Base-by-base conservation (phyloP, 2,329 filamentous ascomycete genomes). In the Colletotrichum simmondsii region DNA sequence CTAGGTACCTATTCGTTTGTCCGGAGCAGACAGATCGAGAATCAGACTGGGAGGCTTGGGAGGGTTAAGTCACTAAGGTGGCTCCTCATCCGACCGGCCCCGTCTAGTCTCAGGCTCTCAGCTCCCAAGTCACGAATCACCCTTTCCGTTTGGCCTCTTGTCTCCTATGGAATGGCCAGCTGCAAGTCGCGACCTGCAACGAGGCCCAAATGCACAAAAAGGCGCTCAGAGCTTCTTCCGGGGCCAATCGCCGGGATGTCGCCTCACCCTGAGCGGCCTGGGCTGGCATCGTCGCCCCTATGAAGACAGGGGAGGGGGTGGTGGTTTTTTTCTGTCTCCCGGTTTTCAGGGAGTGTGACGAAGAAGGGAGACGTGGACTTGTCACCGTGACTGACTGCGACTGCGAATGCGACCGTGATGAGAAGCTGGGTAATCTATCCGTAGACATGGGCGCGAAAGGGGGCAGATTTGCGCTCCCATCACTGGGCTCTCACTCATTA, bases 151-250 rank as follows among this genome's bases (percentile, higher is more conserved):
- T 65, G 63, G 63, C 35, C 63, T 32, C 30, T n/a, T 30, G 58
- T 32, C 30, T 32, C n/a, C 22, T 63, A n/a, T 56, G 26, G 42
- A 68, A 59, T 72, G 70, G 65, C 46, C 58, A 71, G 46, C 65
- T 72, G 70, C 37, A 42, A 68, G 65, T 72, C 42, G 58, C 46
- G 22, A 71, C 30, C 65, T 72, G 70, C 70, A 70, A 59, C 66
- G 66, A 35, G 59, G 66, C 70, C 70, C 70, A 61, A 72, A 54
- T 59, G 3, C 30, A 59, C 46, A 35, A 72, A 72, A 53, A 54
- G 66, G 70, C 65, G 66, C 35, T 49, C 32, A 58, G 54, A 49
- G 37, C 42, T 63, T 70, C 59, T 26, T 60, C 35, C 70, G 32
- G 28, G 46, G 32, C 70, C 70, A 72, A 72, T 72, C 65, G 60